These are phyloP conservation scores for Cordyceps cateniannulata DNA, from an alignment of 2,329 filamentous ascomycete species.

Conservation along the genomic window DNA sequence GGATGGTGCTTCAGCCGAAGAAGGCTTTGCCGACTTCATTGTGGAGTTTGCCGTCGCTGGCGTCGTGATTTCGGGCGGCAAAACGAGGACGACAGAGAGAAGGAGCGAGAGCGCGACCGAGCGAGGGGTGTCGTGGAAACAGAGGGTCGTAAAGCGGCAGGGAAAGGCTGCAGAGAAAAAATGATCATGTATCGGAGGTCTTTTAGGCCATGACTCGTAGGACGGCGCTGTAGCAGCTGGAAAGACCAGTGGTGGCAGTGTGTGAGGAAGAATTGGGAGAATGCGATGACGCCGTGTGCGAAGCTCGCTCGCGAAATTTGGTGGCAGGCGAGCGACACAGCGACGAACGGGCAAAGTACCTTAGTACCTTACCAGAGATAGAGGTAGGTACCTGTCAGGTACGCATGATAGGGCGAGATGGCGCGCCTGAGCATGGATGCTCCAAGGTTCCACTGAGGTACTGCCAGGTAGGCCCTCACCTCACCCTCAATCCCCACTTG, in stretches of 20 bases:
- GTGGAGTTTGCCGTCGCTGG: slow-evolving; percentile 16
- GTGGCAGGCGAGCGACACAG: slow-evolving; percentile 2
- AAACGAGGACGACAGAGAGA: neutral
- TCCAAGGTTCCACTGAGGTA: neutral
- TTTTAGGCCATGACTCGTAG: slow-evolving; percentile 17
- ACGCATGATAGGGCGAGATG: neutral
- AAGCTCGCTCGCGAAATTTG: slow-evolving; percentile 12
- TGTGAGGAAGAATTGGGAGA: slow-evolving; percentile 4
- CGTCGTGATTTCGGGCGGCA: slow-evolving; percentile 11
- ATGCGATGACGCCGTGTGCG: slow-evolving; percentile 11
- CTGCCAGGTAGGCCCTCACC: neutral
- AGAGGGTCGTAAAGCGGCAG: neutral
- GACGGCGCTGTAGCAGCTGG: slow-evolving; percentile 3
- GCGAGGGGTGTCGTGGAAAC: slow-evolving; percentile 12
- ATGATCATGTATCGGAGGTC: slow-evolving; percentile 13
- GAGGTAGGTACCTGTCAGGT: neutral
- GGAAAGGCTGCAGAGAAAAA: slow-evolving; percentile 8
- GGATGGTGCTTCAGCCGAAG: slow-evolving; percentile 36
- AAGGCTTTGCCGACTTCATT: slow-evolving; percentile 52
- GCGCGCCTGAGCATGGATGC: neutral
- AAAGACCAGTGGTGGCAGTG: neutral
- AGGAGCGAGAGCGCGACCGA: slow-evolving; percentile 10
- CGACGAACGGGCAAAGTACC: neutral
- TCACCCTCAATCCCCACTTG: slow-evolving; percentile 3
- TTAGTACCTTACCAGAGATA: no score